Evolutionary conservation across 1,284 basidiomycete genomes (phyloP).

Genomic region (Pisolithus thermaeus): DNA sequence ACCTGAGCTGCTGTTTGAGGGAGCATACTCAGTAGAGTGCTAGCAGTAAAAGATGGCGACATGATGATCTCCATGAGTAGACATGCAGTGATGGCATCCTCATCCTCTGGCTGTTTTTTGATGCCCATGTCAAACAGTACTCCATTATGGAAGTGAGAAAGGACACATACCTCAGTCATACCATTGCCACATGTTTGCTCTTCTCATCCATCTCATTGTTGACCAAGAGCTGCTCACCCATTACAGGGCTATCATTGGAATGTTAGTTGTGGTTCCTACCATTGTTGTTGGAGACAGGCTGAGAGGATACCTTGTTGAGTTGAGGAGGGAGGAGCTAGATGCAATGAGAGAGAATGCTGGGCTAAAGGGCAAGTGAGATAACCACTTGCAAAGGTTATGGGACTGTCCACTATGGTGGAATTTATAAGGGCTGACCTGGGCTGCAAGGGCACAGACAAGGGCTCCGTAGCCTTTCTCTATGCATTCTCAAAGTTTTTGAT

Average conservation of each 20-base stretch:
- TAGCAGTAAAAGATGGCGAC: slow-evolving; percentile 26
- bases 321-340: slow-evolving; percentile 15
- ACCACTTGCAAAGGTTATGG: too few relatives aligned
- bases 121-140: not conserved
- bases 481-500: slow-evolving; percentile 66
- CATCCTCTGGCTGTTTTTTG: slow-evolving; percentile 19
- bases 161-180: slow-evolving; percentile 16
- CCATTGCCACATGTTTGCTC: slow-evolving; percentile 11
- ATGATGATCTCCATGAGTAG: too few relatives aligned
- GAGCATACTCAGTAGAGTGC: slow-evolving; percentile 20
- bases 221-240: slow-evolving; percentile 58
- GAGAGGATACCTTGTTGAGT: slow-evolving; percentile 13
- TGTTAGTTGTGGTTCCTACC: slow-evolving; percentile 72
- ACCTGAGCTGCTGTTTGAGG: not conserved
- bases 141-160: not conserved
- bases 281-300: slow-evolving; percentile 57
- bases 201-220: slow-evolving; percentile 23
- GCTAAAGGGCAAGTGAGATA: too few relatives aligned
- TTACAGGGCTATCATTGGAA: slow-evolving; percentile 73
- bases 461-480: slow-evolving; percentile 77
- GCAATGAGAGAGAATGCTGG: slow-evolving; percentile 14
- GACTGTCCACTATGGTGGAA: slow-evolving; percentile 30
- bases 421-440: slow-evolving; percentile 40
- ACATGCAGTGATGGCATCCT: too few relatives aligned
- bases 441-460: slow-evolving; percentile 64